Conservation (phyloP, 2,329 filamentous ascomycete species). For the Fusarium foetens region DNA sequence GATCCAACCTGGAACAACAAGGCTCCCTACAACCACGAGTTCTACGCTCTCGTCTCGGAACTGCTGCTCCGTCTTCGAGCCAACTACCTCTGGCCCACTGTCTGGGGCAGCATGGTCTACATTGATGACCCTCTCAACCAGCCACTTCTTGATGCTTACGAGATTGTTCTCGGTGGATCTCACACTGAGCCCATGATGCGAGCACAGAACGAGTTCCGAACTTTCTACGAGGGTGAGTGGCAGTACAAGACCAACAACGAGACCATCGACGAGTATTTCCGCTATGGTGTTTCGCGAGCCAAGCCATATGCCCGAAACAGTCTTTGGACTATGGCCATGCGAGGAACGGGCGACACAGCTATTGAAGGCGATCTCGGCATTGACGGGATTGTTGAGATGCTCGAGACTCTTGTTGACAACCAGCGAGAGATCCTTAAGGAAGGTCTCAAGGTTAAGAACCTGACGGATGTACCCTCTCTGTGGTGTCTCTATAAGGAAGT, state of each 20-base stretch:
- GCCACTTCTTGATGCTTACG: slow-evolving; percentile 76
- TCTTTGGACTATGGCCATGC: slow-evolving; percentile 76
- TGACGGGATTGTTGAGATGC: slow-evolving; percentile 54
- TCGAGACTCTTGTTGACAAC: slow-evolving; percentile 35
- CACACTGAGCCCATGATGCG: slow-evolving; percentile 79
- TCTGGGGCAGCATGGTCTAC: slow-evolving; percentile 78
- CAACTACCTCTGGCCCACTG: slow-evolving; percentile 80
- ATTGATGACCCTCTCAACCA: slow-evolving; percentile 76
- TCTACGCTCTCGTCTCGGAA: slow-evolving; percentile 76
- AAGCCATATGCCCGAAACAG: slow-evolving; percentile 72
- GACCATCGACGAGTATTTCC: slow-evolving; percentile 75
- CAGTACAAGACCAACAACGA: slow-evolving; percentile 75
- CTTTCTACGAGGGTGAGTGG: slow-evolving; percentile 70
- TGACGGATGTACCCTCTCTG: slow-evolving; percentile 55
- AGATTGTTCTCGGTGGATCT: slow-evolving; percentile 76
- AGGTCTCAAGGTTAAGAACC: slow-evolving; percentile 10
- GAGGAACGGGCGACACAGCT: slow-evolving; percentile 75
- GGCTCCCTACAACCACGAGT: slow-evolving; percentile 69
- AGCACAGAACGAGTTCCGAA: slow-evolving; percentile 66
- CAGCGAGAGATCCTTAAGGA: slow-evolving; percentile 52
- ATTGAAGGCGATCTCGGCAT: slow-evolving; percentile 59
- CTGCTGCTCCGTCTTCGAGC: slow-evolving; percentile 74
- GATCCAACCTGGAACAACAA: slow-evolving; percentile 51
- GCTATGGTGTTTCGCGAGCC: slow-evolving; percentile 71
- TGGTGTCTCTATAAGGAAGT: slow-evolving; percentile 76